Base-by-base conservation (phyloP, 192 early-diverging fungal genomes). In the Backusella mclennaniae region DNA sequence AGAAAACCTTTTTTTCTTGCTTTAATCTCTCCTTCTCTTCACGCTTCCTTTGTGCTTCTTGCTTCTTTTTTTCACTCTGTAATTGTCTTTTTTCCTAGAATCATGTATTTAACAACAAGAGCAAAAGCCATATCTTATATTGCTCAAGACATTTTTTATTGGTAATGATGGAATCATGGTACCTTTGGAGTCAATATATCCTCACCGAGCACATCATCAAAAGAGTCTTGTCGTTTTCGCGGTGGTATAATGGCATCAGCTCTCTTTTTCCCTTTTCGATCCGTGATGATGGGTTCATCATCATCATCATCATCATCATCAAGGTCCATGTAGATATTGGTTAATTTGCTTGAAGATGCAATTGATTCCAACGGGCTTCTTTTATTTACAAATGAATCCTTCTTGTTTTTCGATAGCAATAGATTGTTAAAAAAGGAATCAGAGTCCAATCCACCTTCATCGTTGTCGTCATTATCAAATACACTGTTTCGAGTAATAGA, bases 61-160 rank as follows among this genome's bases (percentile, higher is more conserved):
- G 52, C 53, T 77, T 69, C 52, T 41, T 70, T 29, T 42, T 69
- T 71, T 23, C 33, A 44, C 67, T 52, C 70, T 67, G 42, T 42
- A 36, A 26, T 14, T 31, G 42, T 33, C 69, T 36, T 36, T 39
- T 66, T 63, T 63, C 56, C 56, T 63, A 63, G 21, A 63, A 49
- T 44, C 21, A 56, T 56, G n/a, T 7, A 21, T 56, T 56, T 26
- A 8, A 53, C 17, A n/a, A 56, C 8, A 21, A 56, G n/a, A 56
- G 21, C 8, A 56, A 56, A 56, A 11, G n/a, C 3, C 38, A 44
- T 46, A 29, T 7, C 31, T 33, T 33, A 33, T 33, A 33, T 3
- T 33, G 33, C 5, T 52, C 12, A 49, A 49, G 15, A 14, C 17
- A 17, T 12, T 49, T 19, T 49, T 19, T 41, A 11, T 41, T 41